These are phyloP conservation scores for Cytospora leucostoma DNA, from an alignment of 2,329 filamentous ascomycete species.

Conservation along the genomic window DNA sequence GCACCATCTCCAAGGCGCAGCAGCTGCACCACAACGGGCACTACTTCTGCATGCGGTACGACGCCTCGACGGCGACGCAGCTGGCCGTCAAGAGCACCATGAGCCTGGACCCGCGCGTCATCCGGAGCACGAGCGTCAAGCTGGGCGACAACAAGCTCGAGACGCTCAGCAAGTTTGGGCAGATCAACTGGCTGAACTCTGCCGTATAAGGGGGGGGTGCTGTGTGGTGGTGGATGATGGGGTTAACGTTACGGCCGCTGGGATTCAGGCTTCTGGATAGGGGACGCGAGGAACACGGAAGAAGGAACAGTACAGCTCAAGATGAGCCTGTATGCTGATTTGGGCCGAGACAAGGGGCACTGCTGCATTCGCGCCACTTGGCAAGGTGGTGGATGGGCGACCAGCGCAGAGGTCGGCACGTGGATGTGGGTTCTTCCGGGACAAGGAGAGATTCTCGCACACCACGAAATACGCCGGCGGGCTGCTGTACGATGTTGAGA, in stretches of 20 bases:
- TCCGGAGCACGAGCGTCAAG: slow-evolving; percentile 84
- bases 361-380: no score
- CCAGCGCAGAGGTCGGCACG: neutral
- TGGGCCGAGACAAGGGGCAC: neutral
- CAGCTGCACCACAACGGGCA: slow-evolving; percentile 81
- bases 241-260: neutral
- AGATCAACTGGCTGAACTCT: slow-evolving; percentile 49
- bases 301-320: neutral
- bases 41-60: slow-evolving; percentile 98
- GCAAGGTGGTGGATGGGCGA: neutral
- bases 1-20: slow-evolving; percentile 77
- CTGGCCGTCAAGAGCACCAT: slow-evolving; percentile 73
- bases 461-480: neutral
- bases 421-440: neutral
- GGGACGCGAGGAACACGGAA: neutral
- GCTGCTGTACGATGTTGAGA: slow-evolving; percentile 10
- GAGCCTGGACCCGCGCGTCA: slow-evolving; percentile 84
- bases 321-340: neutral
- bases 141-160: slow-evolving; percentile 86
- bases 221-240: slow-evolving; percentile 16
- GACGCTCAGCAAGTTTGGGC: slow-evolving; percentile 52
- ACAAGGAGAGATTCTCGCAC: neutral
- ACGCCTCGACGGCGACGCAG: slow-evolving; percentile 73
- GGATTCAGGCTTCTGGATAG: neutral
- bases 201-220: slow-evolving; percentile 27